Percentiles rank a stretch among this genome's conserved stretches.
These are phyloP conservation scores for Calocybe indica DNA, from an alignment of 768 basidiomycete species.

Conservation along the genomic window DNA sequence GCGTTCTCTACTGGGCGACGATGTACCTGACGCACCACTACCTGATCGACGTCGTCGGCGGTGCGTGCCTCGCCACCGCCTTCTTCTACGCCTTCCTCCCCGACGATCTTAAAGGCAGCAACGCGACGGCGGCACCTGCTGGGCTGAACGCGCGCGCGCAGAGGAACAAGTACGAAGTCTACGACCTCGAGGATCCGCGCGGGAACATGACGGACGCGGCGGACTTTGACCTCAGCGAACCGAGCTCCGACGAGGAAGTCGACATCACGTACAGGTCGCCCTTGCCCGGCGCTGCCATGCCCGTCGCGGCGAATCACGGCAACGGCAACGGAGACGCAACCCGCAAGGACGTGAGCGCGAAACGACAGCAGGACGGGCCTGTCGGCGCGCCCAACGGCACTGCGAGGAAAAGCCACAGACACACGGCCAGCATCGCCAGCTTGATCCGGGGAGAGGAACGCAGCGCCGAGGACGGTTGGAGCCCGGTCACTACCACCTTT, in stretches of 20 bases:
- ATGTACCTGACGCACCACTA: slow-evolving; percentile 99
- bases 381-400: slow-evolving; percentile 15
- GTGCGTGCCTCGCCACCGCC: slow-evolving; percentile 82
- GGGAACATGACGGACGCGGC: slow-evolving; percentile 33
- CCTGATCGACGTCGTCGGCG: slow-evolving; percentile 95
- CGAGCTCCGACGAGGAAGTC: slow-evolving; percentile 59
- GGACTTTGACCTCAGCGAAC: slow-evolving; percentile 52
- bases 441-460: slow-evolving; percentile 73
- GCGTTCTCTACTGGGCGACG: slow-evolving; percentile 91
- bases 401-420: slow-evolving; percentile 48
- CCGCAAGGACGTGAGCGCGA: no score
- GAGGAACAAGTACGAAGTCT: slow-evolving; percentile 67
- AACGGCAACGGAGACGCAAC: no score
- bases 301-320: slow-evolving; percentile 7
- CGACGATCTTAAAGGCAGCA: slow-evolving; percentile 60
- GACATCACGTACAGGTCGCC: slow-evolving; percentile 72
- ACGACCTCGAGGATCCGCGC: slow-evolving; percentile 66
- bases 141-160: slow-evolving; percentile 12
- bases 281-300: slow-evolving; percentile 31
- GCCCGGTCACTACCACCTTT: slow-evolving; percentile 43
- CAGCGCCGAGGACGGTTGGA: slow-evolving; percentile 77
- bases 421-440: slow-evolving; percentile 83
- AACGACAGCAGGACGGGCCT: not conserved
- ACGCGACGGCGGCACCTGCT: slow-evolving; percentile 45
- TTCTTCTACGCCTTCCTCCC: slow-evolving; percentile 90